phyloP scores from a whole-genome alignment of 495 filamentous ascomycete genomes.

The Penicillium alfredii region DNA sequence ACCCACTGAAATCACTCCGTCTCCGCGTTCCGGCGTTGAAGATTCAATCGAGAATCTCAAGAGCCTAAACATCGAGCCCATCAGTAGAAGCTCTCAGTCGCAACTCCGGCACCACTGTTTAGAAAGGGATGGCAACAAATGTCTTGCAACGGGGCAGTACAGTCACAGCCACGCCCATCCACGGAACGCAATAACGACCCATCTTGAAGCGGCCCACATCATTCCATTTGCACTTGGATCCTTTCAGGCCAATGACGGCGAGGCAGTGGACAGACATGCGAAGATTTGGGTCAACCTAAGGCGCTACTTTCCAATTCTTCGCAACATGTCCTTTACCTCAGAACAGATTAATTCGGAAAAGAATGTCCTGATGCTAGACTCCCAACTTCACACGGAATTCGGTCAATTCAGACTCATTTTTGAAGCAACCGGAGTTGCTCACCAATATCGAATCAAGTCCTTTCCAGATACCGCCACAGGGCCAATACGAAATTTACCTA shows the following conservation, averaged over 20 bases:
- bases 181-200: constrained; percentile 9
- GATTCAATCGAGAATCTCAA: constrained; percentile 13
- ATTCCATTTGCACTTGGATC: constrained; percentile 13
- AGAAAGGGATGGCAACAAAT: constrained; percentile 13
- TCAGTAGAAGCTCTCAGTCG: constrained; percentile 8
- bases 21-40: constrained; percentile 9
- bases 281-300: constrained; percentile 12
- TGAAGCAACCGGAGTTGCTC: constrained; percentile 7
- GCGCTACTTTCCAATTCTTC: constrained; percentile 11
- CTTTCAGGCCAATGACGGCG: constrained; percentile 4
- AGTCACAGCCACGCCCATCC: constrained; percentile 6
- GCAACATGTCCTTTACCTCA: constrained; percentile 6
- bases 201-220: constrained; percentile 12
- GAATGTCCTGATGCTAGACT: constrained; percentile 10
- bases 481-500: constrained; percentile 7
- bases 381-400: constrained; percentile 7
- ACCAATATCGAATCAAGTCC: constrained; percentile 16
- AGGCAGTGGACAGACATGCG: constrained; percentile 6
- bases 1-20: constrained; percentile 11
- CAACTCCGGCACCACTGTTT: constrained; percentile 10
- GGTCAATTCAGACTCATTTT: constrained; percentile 11
- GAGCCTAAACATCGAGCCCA: constrained; percentile 8
- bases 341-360: constrained; percentile 9
- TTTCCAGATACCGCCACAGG: constrained; percentile 7
- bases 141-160: constrained; percentile 11